phyloP scores from a whole-genome alignment of 164 flowering plant species.

The Sextonia rubra region DNA sequence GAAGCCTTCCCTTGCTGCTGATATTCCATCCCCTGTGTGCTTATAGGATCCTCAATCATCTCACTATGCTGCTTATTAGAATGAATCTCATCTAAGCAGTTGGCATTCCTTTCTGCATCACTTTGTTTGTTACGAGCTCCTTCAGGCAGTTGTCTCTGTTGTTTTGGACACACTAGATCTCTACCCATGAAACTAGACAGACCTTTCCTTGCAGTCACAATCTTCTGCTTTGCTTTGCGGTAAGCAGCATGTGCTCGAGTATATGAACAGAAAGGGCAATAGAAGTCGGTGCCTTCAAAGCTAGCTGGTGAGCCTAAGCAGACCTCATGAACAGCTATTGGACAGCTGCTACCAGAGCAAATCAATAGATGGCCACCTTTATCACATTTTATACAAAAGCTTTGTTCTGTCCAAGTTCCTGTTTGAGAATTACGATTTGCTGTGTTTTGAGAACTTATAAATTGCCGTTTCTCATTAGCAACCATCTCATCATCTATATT shows the following conservation, averaged over 20 bases:
- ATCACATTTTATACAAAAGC: slow-evolving; percentile 55
- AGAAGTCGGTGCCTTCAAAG: slow-evolving; percentile 40
- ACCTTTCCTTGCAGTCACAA: slow-evolving; percentile 36
- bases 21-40: not conserved
- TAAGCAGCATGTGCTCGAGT: slow-evolving; percentile 40
- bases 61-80: not conserved
- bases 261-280: slow-evolving; percentile 73
- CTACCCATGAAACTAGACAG: slow-evolving; percentile 29
- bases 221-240: slow-evolving; percentile 24
- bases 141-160: not conserved
- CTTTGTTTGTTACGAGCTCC: not conserved
- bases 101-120: not conserved
- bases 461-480: slow-evolving; percentile 25
- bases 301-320: slow-evolving; percentile 44
- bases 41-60: not conserved
- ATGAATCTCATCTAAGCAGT: not conserved
- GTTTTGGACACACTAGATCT: slow-evolving; percentile 4
- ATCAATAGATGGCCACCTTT: slow-evolving; percentile 44
- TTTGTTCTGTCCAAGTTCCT: slow-evolving; percentile 26
- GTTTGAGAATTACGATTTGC: slow-evolving; percentile 23
- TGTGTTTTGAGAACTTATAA: slow-evolving; percentile 35
- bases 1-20: slow-evolving; percentile 11
- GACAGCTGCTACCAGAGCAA: slow-evolving; percentile 46
- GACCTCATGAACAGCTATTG: slow-evolving; percentile 45
- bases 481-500: slow-evolving; percentile 18